Conservation (phyloP, 805 yeast genomes). For the Wickerhamomyces tratensis region DNA sequence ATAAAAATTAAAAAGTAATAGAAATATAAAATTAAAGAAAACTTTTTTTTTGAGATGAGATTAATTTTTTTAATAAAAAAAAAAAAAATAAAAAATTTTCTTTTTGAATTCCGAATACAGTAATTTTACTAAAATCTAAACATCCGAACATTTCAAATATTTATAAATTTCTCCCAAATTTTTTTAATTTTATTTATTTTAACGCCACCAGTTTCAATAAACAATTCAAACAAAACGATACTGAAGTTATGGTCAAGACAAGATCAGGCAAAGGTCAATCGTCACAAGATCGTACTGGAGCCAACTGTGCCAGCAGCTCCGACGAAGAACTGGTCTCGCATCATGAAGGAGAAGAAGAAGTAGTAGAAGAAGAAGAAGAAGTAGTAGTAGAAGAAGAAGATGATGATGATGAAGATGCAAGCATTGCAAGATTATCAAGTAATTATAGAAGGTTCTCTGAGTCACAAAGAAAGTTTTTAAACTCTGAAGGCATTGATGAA, state of each 20-base stretch:
- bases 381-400: constrained; percentile 8
- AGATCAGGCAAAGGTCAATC: background rate
- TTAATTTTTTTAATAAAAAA: background rate
- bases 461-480: constrained; percentile 11
- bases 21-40: too few relatives aligned
- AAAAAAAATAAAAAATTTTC: background rate
- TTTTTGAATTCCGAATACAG: background rate
- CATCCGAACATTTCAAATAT: background rate
- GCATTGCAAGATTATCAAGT: constrained; percentile 30
- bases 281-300: background rate
- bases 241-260: background rate
- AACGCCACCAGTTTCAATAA: background rate
- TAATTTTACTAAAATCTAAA: background rate
- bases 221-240: background rate
- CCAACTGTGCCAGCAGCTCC: background rate
- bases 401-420: constrained; percentile 19
- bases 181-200: too few relatives aligned
- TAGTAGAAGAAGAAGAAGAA: constrained; percentile 13
- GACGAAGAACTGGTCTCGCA: constrained; percentile 7
- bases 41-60: background rate
- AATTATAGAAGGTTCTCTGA: constrained; percentile 26
- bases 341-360: constrained; percentile 13
- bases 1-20: background rate
- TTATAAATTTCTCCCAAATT: too few relatives aligned
- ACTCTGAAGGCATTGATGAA: constrained; percentile 13